Conservation (phyloP, 352 stramenopile genomes). For the Blastocystis sp. region DNA sequence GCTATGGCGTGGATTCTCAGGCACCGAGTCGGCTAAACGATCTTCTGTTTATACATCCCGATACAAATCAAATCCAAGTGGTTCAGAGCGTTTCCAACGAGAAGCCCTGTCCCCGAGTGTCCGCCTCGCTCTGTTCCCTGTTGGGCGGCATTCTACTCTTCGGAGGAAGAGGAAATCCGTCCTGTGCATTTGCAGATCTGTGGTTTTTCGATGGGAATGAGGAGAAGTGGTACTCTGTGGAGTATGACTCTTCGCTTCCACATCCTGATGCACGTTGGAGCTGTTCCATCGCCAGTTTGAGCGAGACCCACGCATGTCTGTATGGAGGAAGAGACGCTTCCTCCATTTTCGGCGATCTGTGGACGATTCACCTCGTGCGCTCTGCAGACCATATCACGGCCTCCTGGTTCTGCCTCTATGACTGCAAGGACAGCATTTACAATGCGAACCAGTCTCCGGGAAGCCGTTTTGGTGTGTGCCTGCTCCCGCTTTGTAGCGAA, state of each 20-base stretch:
- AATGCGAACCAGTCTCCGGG: slow-evolving; percentile 2
- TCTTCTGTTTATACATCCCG: neutral
- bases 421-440: slow-evolving; percentile 12
- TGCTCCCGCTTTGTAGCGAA: neutral
- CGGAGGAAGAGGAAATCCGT: neutral
- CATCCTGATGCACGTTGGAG: neutral
- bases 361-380: slow-evolving; percentile 1
- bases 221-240: neutral
- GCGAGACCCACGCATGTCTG: neutral
- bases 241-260: neutral
- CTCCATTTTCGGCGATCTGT: neutral
- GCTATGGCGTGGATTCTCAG: neutral
- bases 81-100: neutral
- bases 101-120: neutral
- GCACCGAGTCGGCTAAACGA: neutral
- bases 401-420: slow-evolving; percentile 11
- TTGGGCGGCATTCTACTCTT: neutral
- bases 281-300: neutral
- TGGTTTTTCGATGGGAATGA: neutral
- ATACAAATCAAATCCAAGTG: neutral
- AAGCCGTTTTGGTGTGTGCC: neutral
- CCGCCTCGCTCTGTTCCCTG: neutral
- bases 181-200: neutral
- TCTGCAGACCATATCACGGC: neutral
- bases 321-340: slow-evolving; percentile 1